phyloP scores from a whole-genome alignment of 371 early-diverging fungal genomes.

The Mucor lusitanicus region DNA sequence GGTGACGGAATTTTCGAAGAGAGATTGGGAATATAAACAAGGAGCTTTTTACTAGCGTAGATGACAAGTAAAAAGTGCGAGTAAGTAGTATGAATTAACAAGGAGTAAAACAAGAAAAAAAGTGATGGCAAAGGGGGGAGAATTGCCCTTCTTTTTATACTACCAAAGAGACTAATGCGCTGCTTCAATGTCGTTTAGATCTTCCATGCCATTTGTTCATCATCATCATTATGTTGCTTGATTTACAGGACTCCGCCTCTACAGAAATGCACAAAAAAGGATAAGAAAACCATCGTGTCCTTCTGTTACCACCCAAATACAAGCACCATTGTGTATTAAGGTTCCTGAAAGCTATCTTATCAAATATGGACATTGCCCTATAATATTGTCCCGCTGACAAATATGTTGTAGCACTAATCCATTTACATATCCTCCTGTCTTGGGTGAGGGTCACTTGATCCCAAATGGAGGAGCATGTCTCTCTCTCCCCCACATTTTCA shows the following conservation, averaged over 20 bases:
- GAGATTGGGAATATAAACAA: constrained; percentile 4
- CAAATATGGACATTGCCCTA: constrained; percentile 7
- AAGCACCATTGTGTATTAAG: background rate
- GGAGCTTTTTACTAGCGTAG: background rate
- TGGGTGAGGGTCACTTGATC: constrained; percentile 7
- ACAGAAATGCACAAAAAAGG: constrained; percentile 3
- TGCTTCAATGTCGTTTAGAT: constrained; percentile 22
- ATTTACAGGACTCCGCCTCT: constrained; percentile 7
- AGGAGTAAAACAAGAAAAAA: background rate
- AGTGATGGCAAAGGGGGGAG: background rate
- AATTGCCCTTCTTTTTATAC: constrained; percentile 12
- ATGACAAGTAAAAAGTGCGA: constrained; percentile 6
- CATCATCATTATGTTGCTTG: background rate
- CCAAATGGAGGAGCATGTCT: background rate
- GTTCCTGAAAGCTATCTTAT: constrained; percentile 14
- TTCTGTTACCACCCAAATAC: background rate
- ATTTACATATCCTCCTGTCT: background rate
- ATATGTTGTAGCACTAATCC: constrained; percentile 21
- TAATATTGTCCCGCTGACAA: constrained; percentile 26
- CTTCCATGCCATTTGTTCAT: constrained; percentile 19
- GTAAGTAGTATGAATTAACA: constrained; percentile 9
- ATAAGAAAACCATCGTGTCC: constrained; percentile 15
- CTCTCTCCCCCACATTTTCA: background rate
- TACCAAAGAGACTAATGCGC: constrained; percentile 12
- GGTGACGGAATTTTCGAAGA: constrained; percentile 14